These are phyloP conservation scores for Ceratobasidium sp. DNA, from an alignment of 1,284 basidiomycete genomes.

Conservation along the genomic window DNA sequence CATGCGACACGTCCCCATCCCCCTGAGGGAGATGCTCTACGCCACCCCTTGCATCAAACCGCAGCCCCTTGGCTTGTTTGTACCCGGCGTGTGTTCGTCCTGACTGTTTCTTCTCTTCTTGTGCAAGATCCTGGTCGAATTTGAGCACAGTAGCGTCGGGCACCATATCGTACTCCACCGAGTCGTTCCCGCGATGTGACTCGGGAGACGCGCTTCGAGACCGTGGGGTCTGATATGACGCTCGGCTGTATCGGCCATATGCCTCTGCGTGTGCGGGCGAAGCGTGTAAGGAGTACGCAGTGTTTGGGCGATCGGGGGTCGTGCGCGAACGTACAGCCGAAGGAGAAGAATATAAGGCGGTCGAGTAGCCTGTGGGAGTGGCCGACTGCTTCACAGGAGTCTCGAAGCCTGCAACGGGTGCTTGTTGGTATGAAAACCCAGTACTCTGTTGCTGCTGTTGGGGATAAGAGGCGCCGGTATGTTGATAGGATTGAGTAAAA, in stretches of 20 bases:
- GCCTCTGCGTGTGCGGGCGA: conserved; percentile 43
- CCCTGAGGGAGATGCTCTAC: conserved; percentile 34
- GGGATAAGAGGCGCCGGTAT: conserved; percentile 33
- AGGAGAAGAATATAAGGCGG: conserved; percentile 41
- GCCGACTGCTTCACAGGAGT: conserved; percentile 8
- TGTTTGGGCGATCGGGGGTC: conserved; percentile 39
- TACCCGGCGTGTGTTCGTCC: conserved; percentile 30
- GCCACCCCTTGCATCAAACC: conserved; percentile 33
- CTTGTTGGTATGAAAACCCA: conserved; percentile 33
- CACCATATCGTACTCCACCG: conserved; percentile 45
- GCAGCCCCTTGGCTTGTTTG: conserved; percentile 27
- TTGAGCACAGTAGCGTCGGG: conserved; percentile 44
- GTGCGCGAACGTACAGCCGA: conserved; percentile 37
- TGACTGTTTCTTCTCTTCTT: conserved; percentile 13
- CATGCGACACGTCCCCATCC: conserved; percentile 7
- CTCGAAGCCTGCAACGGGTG: conserved; percentile 17
- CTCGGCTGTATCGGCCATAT: conserved; percentile 40
- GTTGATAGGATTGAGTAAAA: conserved; percentile 37
- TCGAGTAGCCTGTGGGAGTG: conserved; percentile 33
- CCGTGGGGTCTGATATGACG: conserved; percentile 36
- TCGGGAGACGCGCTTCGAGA: conserved; percentile 37
- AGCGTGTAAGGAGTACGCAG: conserved; percentile 33
- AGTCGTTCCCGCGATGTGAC: conserved; percentile 39
- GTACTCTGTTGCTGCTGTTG: conserved; percentile 31
- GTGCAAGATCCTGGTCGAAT: conserved; percentile 32